phyloP scores from a whole-genome alignment of 2,329 filamentous ascomycete genomes.

The Didymella pinodella region DNA sequence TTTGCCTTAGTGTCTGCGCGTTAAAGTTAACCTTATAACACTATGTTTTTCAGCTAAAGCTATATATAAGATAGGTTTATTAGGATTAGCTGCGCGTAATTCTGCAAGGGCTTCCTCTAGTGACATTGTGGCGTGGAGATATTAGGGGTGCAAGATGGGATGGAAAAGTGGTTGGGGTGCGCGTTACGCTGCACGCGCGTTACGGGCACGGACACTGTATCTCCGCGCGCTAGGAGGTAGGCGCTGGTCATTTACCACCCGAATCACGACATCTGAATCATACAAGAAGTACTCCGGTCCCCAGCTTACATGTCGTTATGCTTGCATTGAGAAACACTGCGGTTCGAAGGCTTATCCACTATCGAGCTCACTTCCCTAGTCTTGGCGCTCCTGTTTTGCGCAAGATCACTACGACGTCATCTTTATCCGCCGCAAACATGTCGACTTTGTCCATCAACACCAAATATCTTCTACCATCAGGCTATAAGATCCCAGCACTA shows the following conservation, averaged over 20 bases:
- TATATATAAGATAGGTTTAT: no score
- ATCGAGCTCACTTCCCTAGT: conserved; percentile 24
- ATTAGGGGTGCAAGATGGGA: no score
- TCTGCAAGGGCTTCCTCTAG: no score
- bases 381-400: conserved; percentile 7
- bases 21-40: no score
- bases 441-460: conserved; percentile 55
- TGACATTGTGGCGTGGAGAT: no score
- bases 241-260: background rate
- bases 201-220: no score
- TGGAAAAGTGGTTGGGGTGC: no score
- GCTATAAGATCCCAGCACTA: conserved; percentile 67
- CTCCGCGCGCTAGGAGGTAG: conserved; percentile 1
- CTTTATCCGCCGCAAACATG: conserved; percentile 45
- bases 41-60: no score
- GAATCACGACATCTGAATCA: background rate
- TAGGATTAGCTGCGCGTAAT: no score
- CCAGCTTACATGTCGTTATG: conserved; percentile 3
- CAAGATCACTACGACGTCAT: conserved; percentile 39
- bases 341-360: conserved; percentile 25
- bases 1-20: no score
- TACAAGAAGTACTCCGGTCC: conserved; percentile 5
- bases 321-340: conserved; percentile 8
- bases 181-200: no score
- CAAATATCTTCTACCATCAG: conserved; percentile 64